Percentiles rank a stretch among this genome's conserved stretches.
These are phyloP conservation scores for Scedosporium minutisporum DNA, from an alignment of 2,329 filamentous ascomycete species.

Conservation along the genomic window DNA sequence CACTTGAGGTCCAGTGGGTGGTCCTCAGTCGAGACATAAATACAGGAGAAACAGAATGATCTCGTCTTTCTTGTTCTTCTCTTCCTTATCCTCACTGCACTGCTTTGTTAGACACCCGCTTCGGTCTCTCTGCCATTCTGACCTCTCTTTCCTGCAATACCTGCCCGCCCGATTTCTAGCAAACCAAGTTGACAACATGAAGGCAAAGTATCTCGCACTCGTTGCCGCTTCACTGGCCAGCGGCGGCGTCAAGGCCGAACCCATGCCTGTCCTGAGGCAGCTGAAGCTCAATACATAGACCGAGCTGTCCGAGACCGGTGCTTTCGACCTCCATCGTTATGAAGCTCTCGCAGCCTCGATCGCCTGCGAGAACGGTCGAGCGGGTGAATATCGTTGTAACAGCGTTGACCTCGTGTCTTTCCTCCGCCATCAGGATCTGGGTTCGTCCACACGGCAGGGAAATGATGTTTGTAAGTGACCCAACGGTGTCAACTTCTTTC, in stretches of 20 bases:
- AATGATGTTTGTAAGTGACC: conserved; percentile 22
- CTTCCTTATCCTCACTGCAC: too few species aligned
- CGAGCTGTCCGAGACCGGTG: conserved; percentile 6
- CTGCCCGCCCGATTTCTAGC: neutral
- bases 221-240: neutral
- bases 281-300: neutral
- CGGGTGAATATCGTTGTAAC: conserved; percentile 24
- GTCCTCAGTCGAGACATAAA: neutral
- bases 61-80: too few species aligned
- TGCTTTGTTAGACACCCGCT: too few species aligned
- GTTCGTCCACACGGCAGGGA: conserved; percentile 24
- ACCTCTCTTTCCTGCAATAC: neutral
- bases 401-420: conserved; percentile 29
- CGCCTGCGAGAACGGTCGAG: conserved; percentile 20
- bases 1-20: neutral
- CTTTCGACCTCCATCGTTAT: conserved; percentile 13
- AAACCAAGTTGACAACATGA: neutral
- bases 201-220: neutral
- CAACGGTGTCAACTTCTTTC: neutral
- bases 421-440: conserved; percentile 26
- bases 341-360: conserved; percentile 5
- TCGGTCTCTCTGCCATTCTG: too few species aligned
- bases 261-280: neutral
- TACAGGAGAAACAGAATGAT: too few species aligned
- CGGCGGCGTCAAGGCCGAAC: neutral